Evolutionary conservation across 2,329 filamentous ascomycete species (phyloP).

Genomic region (Arthrobotrys pseudoclavata): DNA sequence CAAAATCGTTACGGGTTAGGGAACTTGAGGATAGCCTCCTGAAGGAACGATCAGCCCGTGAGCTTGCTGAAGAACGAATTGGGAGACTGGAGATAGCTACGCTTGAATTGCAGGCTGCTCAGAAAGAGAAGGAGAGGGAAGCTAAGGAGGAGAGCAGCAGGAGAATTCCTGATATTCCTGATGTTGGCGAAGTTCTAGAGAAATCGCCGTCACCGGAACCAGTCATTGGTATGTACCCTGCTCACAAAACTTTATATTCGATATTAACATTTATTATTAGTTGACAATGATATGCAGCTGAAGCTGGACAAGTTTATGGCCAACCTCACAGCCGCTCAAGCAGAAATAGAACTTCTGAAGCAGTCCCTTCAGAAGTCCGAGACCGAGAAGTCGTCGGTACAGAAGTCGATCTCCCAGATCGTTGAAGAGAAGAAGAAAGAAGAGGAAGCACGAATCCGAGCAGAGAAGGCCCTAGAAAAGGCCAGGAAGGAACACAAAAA

Average conservation of each 20-base stretch:
- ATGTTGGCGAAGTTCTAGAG: slow-evolving; percentile 61
- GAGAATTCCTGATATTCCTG: slow-evolving; percentile 46
- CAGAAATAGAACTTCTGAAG: slow-evolving; percentile 44
- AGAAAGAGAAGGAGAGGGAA: slow-evolving; percentile 64
- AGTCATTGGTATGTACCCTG: slow-evolving; percentile 64
- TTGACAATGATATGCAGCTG: slow-evolving; percentile 56
- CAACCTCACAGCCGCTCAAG: slow-evolving; percentile 42
- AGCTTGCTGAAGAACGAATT: slow-evolving; percentile 76
- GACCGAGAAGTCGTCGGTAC: slow-evolving; percentile 39
- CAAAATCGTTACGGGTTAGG: slow-evolving; percentile 82
- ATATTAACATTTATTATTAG: slow-evolving; percentile 41
- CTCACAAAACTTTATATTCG: not conserved
- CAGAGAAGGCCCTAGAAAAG: slow-evolving; percentile 62
- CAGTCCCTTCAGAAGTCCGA: slow-evolving; percentile 45
- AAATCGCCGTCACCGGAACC: slow-evolving; percentile 65
- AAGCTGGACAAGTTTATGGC: slow-evolving; percentile 56
- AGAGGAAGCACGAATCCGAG: slow-evolving; percentile 45
- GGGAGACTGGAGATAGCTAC: slow-evolving; percentile 75
- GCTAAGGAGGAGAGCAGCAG: slow-evolving; percentile 27
- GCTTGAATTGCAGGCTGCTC: slow-evolving; percentile 73
- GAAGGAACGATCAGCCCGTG: slow-evolving; percentile 83
- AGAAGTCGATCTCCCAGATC: slow-evolving; percentile 43
- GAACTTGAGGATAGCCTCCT: slow-evolving; percentile 83
- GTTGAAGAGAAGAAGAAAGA: slow-evolving; percentile 50
- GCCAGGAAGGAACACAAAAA: slow-evolving; percentile 61